Base-by-base conservation (phyloP, 2,329 filamentous ascomycete genomes). In the Elsinoe ampelina region DNA sequence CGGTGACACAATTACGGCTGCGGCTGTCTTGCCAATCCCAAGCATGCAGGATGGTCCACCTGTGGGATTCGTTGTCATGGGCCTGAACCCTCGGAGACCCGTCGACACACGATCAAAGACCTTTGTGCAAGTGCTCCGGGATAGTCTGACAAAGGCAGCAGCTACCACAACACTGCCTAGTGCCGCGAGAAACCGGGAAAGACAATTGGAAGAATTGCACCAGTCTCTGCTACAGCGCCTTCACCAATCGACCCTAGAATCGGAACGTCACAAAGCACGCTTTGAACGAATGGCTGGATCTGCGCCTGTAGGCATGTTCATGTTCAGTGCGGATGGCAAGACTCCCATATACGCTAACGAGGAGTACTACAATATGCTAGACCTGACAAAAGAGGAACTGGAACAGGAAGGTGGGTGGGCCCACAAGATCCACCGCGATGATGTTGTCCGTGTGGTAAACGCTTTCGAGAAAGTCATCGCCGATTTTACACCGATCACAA, bases 221-320 rank as follows among this genome's bases (percentile, higher is more conserved):
- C 65, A 69, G 42, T 68, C 70, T 13, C 63, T 68, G 1, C 63
- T 71, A 42, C 69, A 67, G 57, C 66, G 70, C 48, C 59, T 72
- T 3, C 64, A 64, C 10, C 50, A 66, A 8, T 66, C 64, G 7
- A 67, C 65, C 2, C 57, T 67, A 13, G 62, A 68, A 47, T 65
- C 65, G 2, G 65, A 67, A 58, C 60, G 67, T 6, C 69, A 65
- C 7, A 72, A 73, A 41, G 65, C 69, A 2, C 65, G 67, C 13
- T 74, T 75, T 43, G 65, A 69, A 17, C 62, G 70, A 1, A 71
- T 75, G 61, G 71, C 72, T 3, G 68, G 70, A 38, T 62, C 69
- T 5, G 64, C 69, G 4, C 71, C 72, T 2, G 65, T 73, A 2
- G 72, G 68, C 1, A 75, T 75, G 54, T 74, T 70, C 52, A 69